Evolutionary conservation across 345 rosid genomes (phyloP), one percentile per base, ranked within the genome.

Genomic region (Sonneratia alba): DNA sequence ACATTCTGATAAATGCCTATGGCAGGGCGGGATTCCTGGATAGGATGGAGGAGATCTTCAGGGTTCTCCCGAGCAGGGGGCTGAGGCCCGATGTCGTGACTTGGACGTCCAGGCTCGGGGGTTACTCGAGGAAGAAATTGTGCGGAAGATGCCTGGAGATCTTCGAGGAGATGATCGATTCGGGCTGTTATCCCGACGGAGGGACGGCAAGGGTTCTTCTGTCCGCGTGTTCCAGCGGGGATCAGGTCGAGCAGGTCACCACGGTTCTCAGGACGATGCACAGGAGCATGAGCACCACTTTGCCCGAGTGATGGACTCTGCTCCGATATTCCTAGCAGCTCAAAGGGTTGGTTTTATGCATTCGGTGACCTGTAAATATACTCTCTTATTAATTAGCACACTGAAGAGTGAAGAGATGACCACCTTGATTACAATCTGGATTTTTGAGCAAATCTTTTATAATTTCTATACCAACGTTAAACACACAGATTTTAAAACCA

Each of bases 151-250:
- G 97, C 76, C 53, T 93, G 62, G 88, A 93, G 73, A 84, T 91
- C 11, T 93, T 93, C 1, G 96, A 93, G 75, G 96, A 89, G 63
- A 93, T 93, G 98, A 85, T 93, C 5, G 96, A 91, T 77, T 77
- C 92, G 13, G 94, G 94, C 19, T 91, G 97, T 66, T 77, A 79
- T 42, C 97, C 97, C 0, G 97, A 93, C 66, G 96, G 92, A 69
- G 93, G 92, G 71, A 93, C 97, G 22, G 96, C 96, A 0, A 93
- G 87, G 66, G 94, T 93, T 24, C 94, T 89, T 53, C 85, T 91
- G 3, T 84, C 91, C 2, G 91, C 98, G 11, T 93, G 98, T 75
- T 85, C 88, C 2, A 87, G 82, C 56, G 87, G 88, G 36, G 91
- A 89, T 81, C 93, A 93, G 77, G 80, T 85, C 16, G 83, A 91